Conservation (phyloP, 345 rosid genomes). For the Heritiera littoralis region DNA sequence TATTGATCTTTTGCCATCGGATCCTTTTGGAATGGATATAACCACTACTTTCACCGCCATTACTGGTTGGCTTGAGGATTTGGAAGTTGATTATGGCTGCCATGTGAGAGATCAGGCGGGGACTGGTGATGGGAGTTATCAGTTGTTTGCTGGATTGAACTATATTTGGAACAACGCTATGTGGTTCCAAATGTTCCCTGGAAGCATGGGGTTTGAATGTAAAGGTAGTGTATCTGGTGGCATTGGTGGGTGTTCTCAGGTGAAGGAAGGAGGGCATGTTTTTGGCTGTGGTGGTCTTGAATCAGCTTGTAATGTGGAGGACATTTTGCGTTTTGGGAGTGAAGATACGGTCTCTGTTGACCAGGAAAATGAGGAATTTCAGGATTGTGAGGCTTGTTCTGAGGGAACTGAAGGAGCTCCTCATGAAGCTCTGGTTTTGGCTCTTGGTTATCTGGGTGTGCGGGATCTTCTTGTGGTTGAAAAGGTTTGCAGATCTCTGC, state of each 20-base stretch:
- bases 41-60: constrained; percentile 75
- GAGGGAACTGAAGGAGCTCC: constrained; percentile 44
- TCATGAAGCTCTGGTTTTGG: constrained; percentile 59
- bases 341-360: constrained; percentile 26
- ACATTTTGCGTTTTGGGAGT: constrained; percentile 34
- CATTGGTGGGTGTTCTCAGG: constrained; percentile 29
- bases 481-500: constrained; percentile 67
- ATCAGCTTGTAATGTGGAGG: constrained; percentile 39
- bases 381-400: constrained; percentile 29
- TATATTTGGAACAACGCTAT: constrained; percentile 79
- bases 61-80: constrained; percentile 84
- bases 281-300: constrained; percentile 24
- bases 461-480: constrained; percentile 74
- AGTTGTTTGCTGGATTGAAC: constrained; percentile 76
- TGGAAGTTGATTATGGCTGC: constrained; percentile 67
- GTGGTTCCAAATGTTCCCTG: constrained; percentile 60
- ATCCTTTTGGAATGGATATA: constrained; percentile 96
- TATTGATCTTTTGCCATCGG: constrained; percentile 58
- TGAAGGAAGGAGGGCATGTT: constrained; percentile 37
- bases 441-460: constrained; percentile 62
- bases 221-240: constrained; percentile 32
- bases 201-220: constrained; percentile 32
- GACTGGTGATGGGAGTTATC: constrained; percentile 47
- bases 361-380: constrained; percentile 25
- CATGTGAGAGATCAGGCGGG: constrained; percentile 44